Evolutionary conservation across 192 early-diverging fungal species (phyloP), one percentile per base, ranked within the genome.

Genomic region (Rhizoclosmatium globosum): DNA sequence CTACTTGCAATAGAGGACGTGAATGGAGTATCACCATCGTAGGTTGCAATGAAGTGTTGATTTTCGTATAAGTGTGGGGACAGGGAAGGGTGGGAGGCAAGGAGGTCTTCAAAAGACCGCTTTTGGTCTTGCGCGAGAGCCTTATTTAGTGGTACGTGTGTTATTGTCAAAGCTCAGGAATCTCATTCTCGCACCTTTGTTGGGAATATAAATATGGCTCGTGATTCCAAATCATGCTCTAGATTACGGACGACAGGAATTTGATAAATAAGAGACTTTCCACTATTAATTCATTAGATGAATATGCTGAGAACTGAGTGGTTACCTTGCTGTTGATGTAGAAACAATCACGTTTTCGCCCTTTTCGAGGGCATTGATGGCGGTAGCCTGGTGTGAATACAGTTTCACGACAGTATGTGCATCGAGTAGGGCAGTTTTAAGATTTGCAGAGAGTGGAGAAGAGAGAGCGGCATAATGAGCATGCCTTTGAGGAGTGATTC

Each of bases 61-160:
- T 64, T 74, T 74, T 64, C 72, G 44, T 43, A 3, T 21, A 64
- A 6, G 38, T 74, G 56, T 6, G 11, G 69, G 4, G 47, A 56
- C 6, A 71, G 47, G 13, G 50, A 17, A 13, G 21, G 23, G 69
- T 71, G 69, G 48, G 4, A 7, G 11, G 23, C 11, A 15, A 74
- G 17, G 42, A 92, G 74, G 4, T 60, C 48, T 6, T 71, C 66
- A 2, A 95, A 77, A 2, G 90, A 75, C 15, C 80, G 71, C 13
- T 87, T 83, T 81, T 96, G 95, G 83, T 96, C 94, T 78, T 94
- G 93, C 0, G 94, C 91, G 6, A 96, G 82, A 7, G 95, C 93
- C 82, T 86, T 42, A n/a, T 4, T 38, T 43, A 76, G 45, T 23
- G 31, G 31, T 31, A 31, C 31, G 31, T 31, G 31, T 31, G 31